These are phyloP conservation scores for Cryptococcus jaspeensis DNA, from an alignment of 1,284 basidiomycete species.

Conservation along the genomic window DNA sequence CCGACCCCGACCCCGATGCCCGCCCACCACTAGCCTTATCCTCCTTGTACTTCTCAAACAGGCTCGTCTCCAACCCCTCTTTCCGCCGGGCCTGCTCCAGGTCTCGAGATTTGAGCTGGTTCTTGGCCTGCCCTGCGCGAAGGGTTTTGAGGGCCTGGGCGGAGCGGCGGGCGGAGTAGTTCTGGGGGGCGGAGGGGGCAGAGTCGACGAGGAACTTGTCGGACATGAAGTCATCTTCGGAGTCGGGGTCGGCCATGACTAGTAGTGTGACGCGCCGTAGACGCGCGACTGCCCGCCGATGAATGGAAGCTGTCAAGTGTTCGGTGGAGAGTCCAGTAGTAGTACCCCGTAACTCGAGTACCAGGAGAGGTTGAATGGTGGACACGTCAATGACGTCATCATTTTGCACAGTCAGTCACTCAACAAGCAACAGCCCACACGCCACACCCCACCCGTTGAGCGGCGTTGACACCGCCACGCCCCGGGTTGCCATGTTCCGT, in stretches of 20 bases:
- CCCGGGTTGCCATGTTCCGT: too few relatives aligned
- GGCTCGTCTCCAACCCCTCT: conserved; percentile 37
- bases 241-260: conserved; percentile 30
- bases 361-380: too few relatives aligned
- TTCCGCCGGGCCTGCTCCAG: conserved; percentile 38
- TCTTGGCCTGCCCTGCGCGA: conserved; percentile 36
- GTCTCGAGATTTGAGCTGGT: conserved; percentile 26
- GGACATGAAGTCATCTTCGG: conserved; percentile 53
- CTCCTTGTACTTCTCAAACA: conserved; percentile 27
- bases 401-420: too few relatives aligned
- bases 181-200: conserved; percentile 5
- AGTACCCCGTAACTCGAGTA: too few relatives aligned
- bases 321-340: too few relatives aligned
- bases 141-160: conserved; percentile 22
- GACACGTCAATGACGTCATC: too few relatives aligned
- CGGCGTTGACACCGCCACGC: too few relatives aligned
- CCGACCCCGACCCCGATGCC: neutral
- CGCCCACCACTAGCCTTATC: neutral
- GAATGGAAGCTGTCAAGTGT: too few relatives aligned
- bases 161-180: conserved; percentile 34
- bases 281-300: too few relatives aligned
- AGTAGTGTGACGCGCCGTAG: too few relatives aligned
- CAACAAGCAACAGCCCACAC: too few relatives aligned
- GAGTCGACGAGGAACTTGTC: conserved; percentile 50
- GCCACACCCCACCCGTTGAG: too few relatives aligned